Conservation (phyloP, 2,329 filamentous ascomycete species). For the Nothophoma quercina region DNA sequence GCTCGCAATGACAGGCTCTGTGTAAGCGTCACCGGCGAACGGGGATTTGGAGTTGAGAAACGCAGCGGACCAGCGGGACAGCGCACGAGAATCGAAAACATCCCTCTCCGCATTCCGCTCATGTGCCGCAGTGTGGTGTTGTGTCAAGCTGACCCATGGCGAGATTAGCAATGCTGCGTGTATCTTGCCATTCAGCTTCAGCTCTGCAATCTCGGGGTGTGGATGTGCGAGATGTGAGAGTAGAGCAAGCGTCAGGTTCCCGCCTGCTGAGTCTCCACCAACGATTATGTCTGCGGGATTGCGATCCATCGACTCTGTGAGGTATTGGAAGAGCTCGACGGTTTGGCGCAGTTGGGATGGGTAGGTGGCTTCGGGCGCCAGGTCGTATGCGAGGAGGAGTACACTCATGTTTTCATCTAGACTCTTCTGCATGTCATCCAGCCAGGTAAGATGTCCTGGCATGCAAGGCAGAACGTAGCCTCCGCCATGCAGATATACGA, state of each 20-base stretch:
- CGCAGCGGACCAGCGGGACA: constrained; percentile 56
- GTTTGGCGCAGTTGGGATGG: constrained; percentile 59
- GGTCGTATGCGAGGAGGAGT: constrained; percentile 65
- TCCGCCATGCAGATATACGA: constrained; percentile 62
- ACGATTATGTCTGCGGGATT: constrained; percentile 54
- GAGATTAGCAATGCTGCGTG: constrained; percentile 62
- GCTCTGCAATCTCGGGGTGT: constrained; percentile 58
- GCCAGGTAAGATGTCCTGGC: constrained; percentile 59
- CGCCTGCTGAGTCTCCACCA: constrained; percentile 63
- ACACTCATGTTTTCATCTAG: constrained; percentile 58
- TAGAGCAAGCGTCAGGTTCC: constrained; percentile 56
- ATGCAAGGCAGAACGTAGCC: constrained; percentile 62
- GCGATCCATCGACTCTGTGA: constrained; percentile 49
- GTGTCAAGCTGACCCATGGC: constrained; percentile 64
- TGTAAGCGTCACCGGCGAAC: constrained; percentile 62
- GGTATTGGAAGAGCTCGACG: constrained; percentile 53
- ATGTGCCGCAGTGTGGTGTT: constrained; percentile 53
- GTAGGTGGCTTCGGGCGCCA: constrained; percentile 59
- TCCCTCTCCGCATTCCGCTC: constrained; percentile 60
- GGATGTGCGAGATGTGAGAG: constrained; percentile 64
- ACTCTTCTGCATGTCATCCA: constrained; percentile 54
- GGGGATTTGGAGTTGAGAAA: constrained; percentile 56
- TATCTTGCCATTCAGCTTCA: constrained; percentile 55
- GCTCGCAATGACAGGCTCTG: constrained; percentile 59
- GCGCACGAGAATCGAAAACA: constrained; percentile 53